A percentile compares a stretch with the other conserved stretches of the same genome.
Evolutionary conservation across 2,329 filamentous ascomycete species (phyloP).

Genomic region (Leptographium lundbergii): DNA sequence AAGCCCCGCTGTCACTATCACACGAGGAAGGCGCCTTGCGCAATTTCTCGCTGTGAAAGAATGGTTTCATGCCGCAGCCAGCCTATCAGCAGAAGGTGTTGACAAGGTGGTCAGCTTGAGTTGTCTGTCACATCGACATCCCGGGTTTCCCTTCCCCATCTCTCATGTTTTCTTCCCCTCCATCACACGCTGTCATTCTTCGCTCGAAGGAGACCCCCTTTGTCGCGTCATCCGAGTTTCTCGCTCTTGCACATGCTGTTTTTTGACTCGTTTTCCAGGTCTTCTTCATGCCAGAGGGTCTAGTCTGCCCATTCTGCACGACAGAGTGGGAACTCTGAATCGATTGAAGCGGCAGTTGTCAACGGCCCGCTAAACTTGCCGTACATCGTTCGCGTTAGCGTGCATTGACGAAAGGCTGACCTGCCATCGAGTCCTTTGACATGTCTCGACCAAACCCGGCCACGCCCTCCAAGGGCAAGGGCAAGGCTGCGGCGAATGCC

Average conservation of each 20-base stretch:
- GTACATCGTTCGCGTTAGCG: background rate
- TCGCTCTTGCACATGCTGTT: too few species aligned
- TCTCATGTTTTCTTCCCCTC: too few species aligned
- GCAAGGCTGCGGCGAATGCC: background rate
- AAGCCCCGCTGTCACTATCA: background rate
- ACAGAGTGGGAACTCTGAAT: too few species aligned
- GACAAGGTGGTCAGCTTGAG: background rate
- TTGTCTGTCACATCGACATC: background rate
- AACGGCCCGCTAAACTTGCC: background rate
- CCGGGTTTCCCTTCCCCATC: background rate
- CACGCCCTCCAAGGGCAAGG: constrained; percentile 8
- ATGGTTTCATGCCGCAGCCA: background rate
- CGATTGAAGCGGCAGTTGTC: background rate
- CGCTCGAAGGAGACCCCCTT: background rate
- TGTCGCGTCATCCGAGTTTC: too few species aligned
- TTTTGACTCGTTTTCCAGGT: too few species aligned
- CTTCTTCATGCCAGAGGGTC: too few species aligned
- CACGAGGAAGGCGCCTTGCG: background rate
- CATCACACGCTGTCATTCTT: background rate
- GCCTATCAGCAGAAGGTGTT: background rate
- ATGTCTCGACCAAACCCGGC: background rate
- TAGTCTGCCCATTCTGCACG: too few species aligned
- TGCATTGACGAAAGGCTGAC: background rate
- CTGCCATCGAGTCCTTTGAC: background rate
- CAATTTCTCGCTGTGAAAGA: background rate